Conservation (phyloP, 2,329 filamentous ascomycete genomes). For the Aspergillus bombycis region DNA sequence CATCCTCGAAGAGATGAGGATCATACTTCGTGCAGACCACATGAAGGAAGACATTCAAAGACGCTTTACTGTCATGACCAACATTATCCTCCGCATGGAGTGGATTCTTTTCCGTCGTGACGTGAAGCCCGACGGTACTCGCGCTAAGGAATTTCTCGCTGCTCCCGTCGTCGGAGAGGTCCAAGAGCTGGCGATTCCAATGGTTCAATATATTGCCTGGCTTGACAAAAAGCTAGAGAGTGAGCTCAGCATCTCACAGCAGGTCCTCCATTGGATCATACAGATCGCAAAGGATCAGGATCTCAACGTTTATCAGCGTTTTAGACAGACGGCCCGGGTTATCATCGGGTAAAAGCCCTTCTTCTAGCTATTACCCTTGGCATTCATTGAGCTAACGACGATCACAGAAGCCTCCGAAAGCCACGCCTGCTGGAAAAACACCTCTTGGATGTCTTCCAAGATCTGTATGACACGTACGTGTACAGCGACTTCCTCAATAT, state of each 20-base stretch:
- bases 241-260: background rate
- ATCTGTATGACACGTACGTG: slow-evolving; percentile 32
- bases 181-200: slow-evolving; percentile 11
- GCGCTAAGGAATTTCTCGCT: background rate
- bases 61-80: slow-evolving; percentile 26
- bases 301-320: slow-evolving; percentile 14
- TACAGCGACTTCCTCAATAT: slow-evolving; percentile 26
- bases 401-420: slow-evolving; percentile 23
- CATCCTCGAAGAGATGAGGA: slow-evolving; percentile 22
- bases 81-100: slow-evolving; percentile 28
- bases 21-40: slow-evolving; percentile 15
- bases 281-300: slow-evolving; percentile 13
- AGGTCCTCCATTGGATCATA: slow-evolving; percentile 14
- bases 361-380: background rate
- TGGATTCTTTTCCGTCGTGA: slow-evolving; percentile 24
- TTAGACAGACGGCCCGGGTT: slow-evolving; percentile 21
- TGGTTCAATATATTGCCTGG: slow-evolving; percentile 20
- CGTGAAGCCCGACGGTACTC: background rate
- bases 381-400: background rate
- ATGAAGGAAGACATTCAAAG: slow-evolving; percentile 15
- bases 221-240: slow-evolving; percentile 19
- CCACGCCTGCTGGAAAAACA: slow-evolving; percentile 23
- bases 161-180: slow-evolving; percentile 18
- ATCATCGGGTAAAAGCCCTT: slow-evolving; percentile 24
- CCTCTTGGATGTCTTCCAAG: slow-evolving; percentile 26